Evolutionary conservation across 306 rosid species (phyloP).

Genomic region (Sicyos edulis): DNA sequence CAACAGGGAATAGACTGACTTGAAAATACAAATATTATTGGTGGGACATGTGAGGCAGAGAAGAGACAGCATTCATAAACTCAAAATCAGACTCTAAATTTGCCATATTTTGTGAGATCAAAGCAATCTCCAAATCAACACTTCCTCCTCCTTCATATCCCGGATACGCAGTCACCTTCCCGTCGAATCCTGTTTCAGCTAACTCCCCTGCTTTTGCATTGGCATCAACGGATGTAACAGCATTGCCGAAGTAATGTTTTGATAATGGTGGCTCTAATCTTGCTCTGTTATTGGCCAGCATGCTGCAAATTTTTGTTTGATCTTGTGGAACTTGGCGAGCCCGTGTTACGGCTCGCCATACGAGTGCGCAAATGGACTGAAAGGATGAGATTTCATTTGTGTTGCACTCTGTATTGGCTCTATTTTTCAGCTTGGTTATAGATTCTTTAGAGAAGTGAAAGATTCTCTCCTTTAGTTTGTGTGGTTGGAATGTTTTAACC

Average conservation of each 20-base stretch:
- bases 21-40: neutral
- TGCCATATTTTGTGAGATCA: constrained; percentile 31
- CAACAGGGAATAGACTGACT: no score
- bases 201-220: constrained; percentile 32
- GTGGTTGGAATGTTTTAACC: constrained; percentile 31
- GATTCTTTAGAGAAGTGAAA: constrained; percentile 50
- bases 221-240: neutral
- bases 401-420: constrained; percentile 39
- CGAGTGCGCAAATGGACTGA: constrained; percentile 44
- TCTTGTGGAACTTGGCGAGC: neutral
- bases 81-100: constrained; percentile 41
- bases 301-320: neutral
- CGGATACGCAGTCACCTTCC: constrained; percentile 36
- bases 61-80: constrained; percentile 29
- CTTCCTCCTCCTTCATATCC: constrained; percentile 47
- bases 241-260: constrained; percentile 40
- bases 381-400: constrained; percentile 46
- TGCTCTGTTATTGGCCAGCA: constrained; percentile 33
- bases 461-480: constrained; percentile 39
- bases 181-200: constrained; percentile 28
- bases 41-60: neutral
- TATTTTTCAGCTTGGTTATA: constrained; percentile 43
- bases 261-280: constrained; percentile 47
- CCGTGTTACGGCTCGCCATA: constrained; percentile 33
- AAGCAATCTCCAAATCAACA: constrained; percentile 47